Base-by-base conservation (phyloP, 2,329 filamentous ascomycete species). In the Ophiostoma tasmaniense region DNA sequence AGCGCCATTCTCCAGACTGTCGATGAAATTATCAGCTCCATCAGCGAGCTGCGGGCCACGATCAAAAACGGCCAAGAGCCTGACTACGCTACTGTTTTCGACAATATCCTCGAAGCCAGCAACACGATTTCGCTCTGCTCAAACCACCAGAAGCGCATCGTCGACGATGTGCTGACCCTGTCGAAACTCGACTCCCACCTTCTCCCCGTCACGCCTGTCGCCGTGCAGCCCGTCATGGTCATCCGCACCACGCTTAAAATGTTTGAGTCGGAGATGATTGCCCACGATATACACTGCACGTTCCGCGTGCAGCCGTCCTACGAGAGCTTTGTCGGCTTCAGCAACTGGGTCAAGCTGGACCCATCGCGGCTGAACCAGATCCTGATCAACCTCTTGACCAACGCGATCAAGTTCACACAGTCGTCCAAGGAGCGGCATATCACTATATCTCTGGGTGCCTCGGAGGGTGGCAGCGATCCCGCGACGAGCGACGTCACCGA, bases 121-220 rank as follows among this genome's bases (percentile, higher is more conserved):
- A 90, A 91, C 73, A 93, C 90, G 0, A 93, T 94, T 75, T 88
- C 88, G 28, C 81, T 93, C 17, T 95, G 91, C 76, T 89, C 90
- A 67, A 90, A 88, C 75, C 91, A 92, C 78, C 89, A 93, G 77
- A 93, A 93, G 77, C 82, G 87, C 7, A 91, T 92, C 52, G 87
- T 91, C 20, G 88, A 91, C 72, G 89, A 91, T 74, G 87, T 91
- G 13, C 78, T 91, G 33, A 90, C 87, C 0, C 82, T 91, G 68
- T 90, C 87, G 2, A 91, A 93, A 74, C 83, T 94, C 28, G 90
- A 94, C 74, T 91, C 89, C 1, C 87, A 89, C 39, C 85, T 93
- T 76, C 79, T 93, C 7, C 83, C 89, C 1, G 87, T 93, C 2
- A 89, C 89, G 0, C 90, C 90, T 0, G 85, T 88, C 13, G 86